phyloP scores from a whole-genome alignment of 2,329 filamentous ascomycete species.

The Aspergillus costaricaensis region DNA sequence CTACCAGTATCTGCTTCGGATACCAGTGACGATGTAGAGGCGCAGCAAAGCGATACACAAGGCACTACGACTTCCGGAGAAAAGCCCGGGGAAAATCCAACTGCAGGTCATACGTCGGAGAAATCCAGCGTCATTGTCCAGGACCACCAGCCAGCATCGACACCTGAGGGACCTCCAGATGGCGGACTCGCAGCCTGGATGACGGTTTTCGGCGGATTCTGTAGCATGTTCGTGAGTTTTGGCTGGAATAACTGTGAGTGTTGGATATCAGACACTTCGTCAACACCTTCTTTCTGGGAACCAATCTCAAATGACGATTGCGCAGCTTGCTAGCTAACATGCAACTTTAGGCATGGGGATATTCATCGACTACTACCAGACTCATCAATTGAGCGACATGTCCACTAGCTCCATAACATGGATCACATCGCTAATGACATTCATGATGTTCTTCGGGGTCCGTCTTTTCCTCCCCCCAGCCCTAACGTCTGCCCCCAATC shows the following conservation, averaged over 20 bases:
- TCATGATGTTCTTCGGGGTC: conserved; percentile 20
- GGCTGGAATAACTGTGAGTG: conserved; percentile 53
- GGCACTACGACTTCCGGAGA: background rate
- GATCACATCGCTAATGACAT: conserved; percentile 17
- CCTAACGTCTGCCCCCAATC: background rate
- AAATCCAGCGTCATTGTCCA: conserved; percentile 10
- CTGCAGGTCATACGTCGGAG: conserved; percentile 1
- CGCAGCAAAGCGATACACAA: background rate
- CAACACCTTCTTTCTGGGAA: background rate
- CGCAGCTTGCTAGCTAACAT: background rate
- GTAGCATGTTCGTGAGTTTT: conserved; percentile 52
- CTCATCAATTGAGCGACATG: conserved; percentile 12
- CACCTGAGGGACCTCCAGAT: conserved; percentile 29
- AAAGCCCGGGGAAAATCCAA: conserved; percentile 7
- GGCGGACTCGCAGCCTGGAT: conserved; percentile 37
- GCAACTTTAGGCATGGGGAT: conserved; percentile 27
- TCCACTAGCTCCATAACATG: conserved; percentile 17
- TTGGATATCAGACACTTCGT: background rate
- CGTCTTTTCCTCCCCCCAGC: background rate
- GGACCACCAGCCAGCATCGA: conserved; percentile 10
- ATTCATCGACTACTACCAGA: conserved; percentile 28
- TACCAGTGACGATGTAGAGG: background rate
- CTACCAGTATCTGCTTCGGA: background rate
- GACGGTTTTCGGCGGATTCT: conserved; percentile 54
- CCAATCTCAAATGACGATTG: background rate